These are phyloP conservation scores for Verruconis gallopava DNA, from an alignment of 2,329 filamentous ascomycete species.

Conservation along the genomic window DNA sequence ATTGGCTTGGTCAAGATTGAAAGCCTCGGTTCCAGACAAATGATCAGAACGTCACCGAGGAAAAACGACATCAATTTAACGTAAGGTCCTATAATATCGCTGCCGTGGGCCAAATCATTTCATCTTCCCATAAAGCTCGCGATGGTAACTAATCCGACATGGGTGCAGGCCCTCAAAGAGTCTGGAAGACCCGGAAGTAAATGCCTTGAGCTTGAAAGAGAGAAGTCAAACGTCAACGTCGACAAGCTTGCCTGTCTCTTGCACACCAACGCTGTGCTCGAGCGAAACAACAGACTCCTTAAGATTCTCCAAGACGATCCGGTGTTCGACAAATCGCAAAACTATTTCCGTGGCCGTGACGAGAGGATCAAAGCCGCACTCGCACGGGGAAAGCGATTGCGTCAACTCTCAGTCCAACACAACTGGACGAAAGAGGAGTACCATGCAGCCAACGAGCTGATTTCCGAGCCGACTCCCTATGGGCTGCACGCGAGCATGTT, in stretches of 20 bases:
- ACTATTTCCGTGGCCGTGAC: constrained; percentile 59
- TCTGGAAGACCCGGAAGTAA: constrained; percentile 55
- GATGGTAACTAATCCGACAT: constrained; percentile 39
- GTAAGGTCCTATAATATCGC: too few species aligned
- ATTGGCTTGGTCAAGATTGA: too few species aligned
- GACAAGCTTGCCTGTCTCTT: constrained; percentile 55
- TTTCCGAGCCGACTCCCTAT: constrained; percentile 62
- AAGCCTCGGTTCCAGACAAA: too few species aligned
- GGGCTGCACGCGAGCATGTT: constrained; percentile 62
- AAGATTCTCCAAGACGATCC: constrained; percentile 51
- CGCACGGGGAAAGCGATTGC: constrained; percentile 56
- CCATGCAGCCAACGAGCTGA: constrained; percentile 50
- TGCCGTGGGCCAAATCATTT: too few species aligned
- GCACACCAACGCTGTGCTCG: constrained; percentile 52
- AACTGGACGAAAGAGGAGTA: constrained; percentile 56
- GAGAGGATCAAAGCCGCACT: constrained; percentile 58
- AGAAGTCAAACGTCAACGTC: constrained; percentile 54
- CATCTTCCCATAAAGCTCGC: constrained; percentile 4
- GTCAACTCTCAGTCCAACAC: constrained; percentile 52
- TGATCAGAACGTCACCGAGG: too few species aligned
- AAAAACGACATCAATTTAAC: too few species aligned
- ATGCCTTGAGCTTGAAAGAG: constrained; percentile 55
- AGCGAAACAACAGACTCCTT: constrained; percentile 47
- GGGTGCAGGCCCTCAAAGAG: constrained; percentile 55
- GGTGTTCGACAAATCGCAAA: constrained; percentile 66